Base-by-base conservation (phyloP, 805 yeast species). In the Candida coquimbonensis region DNA sequence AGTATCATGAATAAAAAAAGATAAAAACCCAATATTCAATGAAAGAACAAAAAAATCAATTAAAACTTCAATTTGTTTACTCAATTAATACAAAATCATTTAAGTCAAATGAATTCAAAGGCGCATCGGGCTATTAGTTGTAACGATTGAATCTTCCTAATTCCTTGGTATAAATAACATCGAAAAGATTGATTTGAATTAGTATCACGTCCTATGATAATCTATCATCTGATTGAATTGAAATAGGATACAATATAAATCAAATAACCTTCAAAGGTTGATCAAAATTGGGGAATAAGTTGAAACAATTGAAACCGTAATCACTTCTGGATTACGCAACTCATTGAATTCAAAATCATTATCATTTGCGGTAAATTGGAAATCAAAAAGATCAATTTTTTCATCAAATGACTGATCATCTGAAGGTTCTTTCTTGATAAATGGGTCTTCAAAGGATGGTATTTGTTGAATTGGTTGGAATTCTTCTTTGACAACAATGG, bases 291-390 rank as follows among this genome's bases (percentile, higher is more conserved):
- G 5, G 9, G n/a, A 8, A 13, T 26, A 24, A 5, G 5, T 31
- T 7, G 12, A 26, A 24, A n/a, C 39, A 31, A 25, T 31, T 19
- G 48, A 44, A 52, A 45, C 53, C 49, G 69, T 63, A 64, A 67
- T 65, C 72, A 55, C 72, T 61, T 62, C 72, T 67, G 72, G 70
- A 67, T 67, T 65, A 65, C 72, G 70, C 72, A 67, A 66, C 66
- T 65, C 67, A 60, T 63, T 69, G 57, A 65, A 61, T 46, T 54
- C 68, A 54, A 55, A 59, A 49, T 64, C 62, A 56, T 57, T 57
- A 53, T 62, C 66, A 50, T 43, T 45, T 48, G 55, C 39, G 40
- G 47, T 47, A 9, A 47, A 52, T 40, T 51, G 56, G 39, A 48
- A 52, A 39, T 55, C 59, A 35, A 48, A 57, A 33, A 51, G 40